A percentile compares a stretch with the other conserved stretches of the same genome.
These are phyloP conservation scores for Ophiostoma himal-ulmi DNA, from an alignment of 2,329 filamentous ascomycete genomes.

Conservation along the genomic window DNA sequence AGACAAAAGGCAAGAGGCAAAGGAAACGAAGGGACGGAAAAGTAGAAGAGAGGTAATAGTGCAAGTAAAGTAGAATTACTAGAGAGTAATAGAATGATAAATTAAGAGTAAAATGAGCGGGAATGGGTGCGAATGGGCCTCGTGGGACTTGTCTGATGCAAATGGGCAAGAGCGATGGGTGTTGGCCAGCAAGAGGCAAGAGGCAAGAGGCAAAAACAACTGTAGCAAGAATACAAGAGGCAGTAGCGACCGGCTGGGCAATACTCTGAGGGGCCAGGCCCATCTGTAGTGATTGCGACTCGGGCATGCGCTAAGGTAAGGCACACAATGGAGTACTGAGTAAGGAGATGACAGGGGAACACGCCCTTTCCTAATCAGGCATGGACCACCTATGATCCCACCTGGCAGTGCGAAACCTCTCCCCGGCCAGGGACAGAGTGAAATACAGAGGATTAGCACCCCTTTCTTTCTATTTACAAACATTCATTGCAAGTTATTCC, in stretches of 20 bases:
- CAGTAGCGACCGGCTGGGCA: background rate
- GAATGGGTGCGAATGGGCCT: background rate
- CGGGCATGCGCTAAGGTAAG: constrained; percentile 8
- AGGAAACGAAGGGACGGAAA: background rate
- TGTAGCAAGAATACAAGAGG: background rate
- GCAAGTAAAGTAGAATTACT: background rate
- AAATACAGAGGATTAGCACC: background rate
- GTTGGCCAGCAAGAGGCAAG: background rate
- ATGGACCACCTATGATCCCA: background rate
- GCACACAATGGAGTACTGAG: constrained; percentile 4
- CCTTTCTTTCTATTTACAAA: background rate
- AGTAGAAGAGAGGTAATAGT: background rate
- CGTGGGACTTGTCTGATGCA: no score
- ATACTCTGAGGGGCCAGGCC: background rate
- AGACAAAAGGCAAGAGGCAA: background rate
- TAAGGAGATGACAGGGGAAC: background rate
- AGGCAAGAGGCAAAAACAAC: background rate
- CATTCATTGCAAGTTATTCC: background rate
- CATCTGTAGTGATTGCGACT: background rate
- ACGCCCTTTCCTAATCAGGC: constrained; percentile 6
- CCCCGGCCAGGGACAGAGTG: background rate
- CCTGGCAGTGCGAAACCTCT: background rate
- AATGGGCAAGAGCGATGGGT: background rate
- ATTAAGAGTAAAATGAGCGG: background rate
- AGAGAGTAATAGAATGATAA: background rate